Evolutionary conservation across 2,329 filamentous ascomycete genomes (phyloP).

Genomic region (Aureobasidium leucospermi): DNA sequence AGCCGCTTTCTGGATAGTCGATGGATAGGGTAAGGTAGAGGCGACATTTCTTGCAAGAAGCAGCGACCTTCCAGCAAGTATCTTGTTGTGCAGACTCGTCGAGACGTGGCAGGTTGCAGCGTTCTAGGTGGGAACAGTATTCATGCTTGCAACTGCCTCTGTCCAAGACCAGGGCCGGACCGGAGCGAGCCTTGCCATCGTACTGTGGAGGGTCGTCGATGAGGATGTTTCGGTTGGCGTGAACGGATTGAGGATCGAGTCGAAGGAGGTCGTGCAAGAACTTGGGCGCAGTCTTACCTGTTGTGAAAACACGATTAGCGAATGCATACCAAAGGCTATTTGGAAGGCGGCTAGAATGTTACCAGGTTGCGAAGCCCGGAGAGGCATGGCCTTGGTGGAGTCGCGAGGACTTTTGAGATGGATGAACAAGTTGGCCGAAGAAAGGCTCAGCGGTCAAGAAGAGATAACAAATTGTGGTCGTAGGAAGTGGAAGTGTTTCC

Average conservation of each 20-base stretch:
- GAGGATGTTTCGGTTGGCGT: conserved; percentile 37
- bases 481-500: background rate
- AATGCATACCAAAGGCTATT: background rate
- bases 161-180: conserved; percentile 27
- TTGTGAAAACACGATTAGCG: conserved; percentile 25
- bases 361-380: conserved; percentile 15
- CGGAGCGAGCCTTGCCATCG: conserved; percentile 26
- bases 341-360: conserved; percentile 18
- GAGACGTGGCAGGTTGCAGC: conserved; percentile 42
- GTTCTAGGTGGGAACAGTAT: conserved; percentile 50
- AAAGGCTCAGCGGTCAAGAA: background rate
- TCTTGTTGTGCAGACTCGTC: conserved; percentile 32
- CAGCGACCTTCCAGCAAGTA: conserved; percentile 49
- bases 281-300: conserved; percentile 44
- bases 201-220: conserved; percentile 51
- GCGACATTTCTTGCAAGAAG: conserved; percentile 55
- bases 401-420: background rate
- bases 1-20: conserved; percentile 38
- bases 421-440: background rate
- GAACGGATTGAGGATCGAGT: conserved; percentile 39
- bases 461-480: background rate
- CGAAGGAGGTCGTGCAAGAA: conserved; percentile 45
- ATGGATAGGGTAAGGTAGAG: conserved; percentile 54
- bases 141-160: conserved; percentile 50
- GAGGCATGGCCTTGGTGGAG: conserved; percentile 12